Evolutionary conservation across 2,329 filamentous ascomycete species (phyloP).

Genomic region (Penicillium concentricum): DNA sequence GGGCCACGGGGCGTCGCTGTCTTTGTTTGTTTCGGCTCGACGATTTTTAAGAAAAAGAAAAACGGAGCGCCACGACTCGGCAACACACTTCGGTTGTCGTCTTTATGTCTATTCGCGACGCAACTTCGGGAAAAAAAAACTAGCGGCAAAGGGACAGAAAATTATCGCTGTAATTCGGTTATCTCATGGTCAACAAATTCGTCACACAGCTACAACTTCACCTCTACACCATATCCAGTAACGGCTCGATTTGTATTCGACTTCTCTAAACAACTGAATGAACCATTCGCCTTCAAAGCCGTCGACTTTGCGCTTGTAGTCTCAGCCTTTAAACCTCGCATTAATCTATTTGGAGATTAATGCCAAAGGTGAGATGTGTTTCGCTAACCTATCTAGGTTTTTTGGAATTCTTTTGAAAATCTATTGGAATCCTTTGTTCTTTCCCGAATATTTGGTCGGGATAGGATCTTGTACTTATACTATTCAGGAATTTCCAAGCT

Average conservation of each 20-base stretch:
- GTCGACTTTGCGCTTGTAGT: constrained; percentile 29
- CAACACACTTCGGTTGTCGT: constrained; percentile 37
- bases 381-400: constrained; percentile 1
- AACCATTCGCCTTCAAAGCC: constrained; percentile 19
- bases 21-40: constrained; percentile 38
- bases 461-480: neutral
- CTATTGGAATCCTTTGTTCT: neutral
- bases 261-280: constrained; percentile 17
- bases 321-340: constrained; percentile 15
- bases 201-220: constrained; percentile 26
- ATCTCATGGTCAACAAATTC: constrained; percentile 44
- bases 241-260: constrained; percentile 45
- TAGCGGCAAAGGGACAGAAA: constrained; percentile 44
- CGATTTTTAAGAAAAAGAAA: constrained; percentile 24
- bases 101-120: constrained; percentile 41
- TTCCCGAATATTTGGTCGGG: neutral
- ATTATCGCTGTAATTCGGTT: constrained; percentile 49
- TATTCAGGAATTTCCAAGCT: neutral
- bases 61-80: constrained; percentile 35
- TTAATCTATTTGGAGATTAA: neutral
- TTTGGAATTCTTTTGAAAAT: neutral
- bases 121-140: constrained; percentile 36
- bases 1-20: constrained; percentile 38
- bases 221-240: constrained; percentile 38
- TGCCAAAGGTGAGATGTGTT: constrained; percentile 2